These are phyloP conservation scores for Ammopiptanthus mongolicus DNA, from an alignment of 306 rosid species.

Conservation along the genomic window DNA sequence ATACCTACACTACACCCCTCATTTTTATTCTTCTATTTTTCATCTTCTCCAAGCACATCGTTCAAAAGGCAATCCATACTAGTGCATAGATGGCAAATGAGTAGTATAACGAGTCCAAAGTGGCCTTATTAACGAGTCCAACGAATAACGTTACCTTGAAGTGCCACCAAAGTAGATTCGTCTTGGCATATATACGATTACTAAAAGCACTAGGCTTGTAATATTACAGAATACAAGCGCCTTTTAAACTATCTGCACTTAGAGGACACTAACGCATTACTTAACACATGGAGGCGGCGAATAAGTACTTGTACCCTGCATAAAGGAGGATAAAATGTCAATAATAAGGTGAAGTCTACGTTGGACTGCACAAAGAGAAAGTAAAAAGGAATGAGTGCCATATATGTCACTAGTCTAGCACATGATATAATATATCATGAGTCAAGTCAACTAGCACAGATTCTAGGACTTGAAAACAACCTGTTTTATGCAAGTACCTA, in stretches of 20 bases:
- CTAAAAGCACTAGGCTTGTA: constrained; percentile 7
- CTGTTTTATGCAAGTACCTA: constrained; percentile 12
- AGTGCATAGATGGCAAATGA: constrained; percentile 6
- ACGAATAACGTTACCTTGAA: background rate
- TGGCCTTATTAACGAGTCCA: constrained; percentile 22
- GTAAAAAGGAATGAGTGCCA: background rate
- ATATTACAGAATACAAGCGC: background rate
- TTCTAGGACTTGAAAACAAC: constrained; percentile 10
- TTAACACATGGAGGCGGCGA: constrained; percentile 17
- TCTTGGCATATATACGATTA: constrained; percentile 1
- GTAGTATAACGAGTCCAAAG: constrained; percentile 19
- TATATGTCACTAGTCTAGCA: background rate
- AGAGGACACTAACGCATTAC: constrained; percentile 8
- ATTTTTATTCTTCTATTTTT: background rate
- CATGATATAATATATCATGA: background rate
- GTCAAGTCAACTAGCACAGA: constrained; percentile 28
- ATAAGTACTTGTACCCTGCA: constrained; percentile 47
- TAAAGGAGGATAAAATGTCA: constrained; percentile 22
- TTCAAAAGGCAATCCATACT: background rate
- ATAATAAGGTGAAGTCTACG: background rate
- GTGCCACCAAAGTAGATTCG: constrained; percentile 14
- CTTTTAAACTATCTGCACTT: constrained; percentile 15
- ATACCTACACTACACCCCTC: background rate
- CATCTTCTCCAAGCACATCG: background rate
- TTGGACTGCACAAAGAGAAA: background rate